phyloP scores from a whole-genome alignment of 768 basidiomycete genomes.

The Lentinus tigrinus region DNA sequence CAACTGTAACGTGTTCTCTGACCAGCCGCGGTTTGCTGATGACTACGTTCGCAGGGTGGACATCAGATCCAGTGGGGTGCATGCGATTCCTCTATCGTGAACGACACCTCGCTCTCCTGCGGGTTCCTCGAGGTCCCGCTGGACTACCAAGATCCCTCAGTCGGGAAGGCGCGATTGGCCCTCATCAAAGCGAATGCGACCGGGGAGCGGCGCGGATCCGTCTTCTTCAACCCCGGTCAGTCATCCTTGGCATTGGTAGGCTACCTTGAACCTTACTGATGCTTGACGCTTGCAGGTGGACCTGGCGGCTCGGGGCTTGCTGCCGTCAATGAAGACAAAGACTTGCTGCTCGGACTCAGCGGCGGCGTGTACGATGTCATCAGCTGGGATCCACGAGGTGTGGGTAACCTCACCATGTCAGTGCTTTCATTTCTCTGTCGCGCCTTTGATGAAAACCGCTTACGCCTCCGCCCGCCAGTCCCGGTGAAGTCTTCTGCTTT shows the following conservation, averaged over 20 bases:
- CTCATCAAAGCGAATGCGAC: background rate
- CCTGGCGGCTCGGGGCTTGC: no score
- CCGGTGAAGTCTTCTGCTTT: conserved; percentile 1
- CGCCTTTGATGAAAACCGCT: no score
- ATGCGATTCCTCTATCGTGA: background rate
- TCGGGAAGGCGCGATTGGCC: background rate
- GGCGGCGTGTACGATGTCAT: no score
- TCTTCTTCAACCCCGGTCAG: conserved; percentile 4
- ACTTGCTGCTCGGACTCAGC: no score
- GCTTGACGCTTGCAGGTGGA: no score
- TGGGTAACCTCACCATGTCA: no score
- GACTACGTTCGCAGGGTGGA: background rate
- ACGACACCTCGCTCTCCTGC: background rate
- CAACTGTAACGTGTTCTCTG: no score
- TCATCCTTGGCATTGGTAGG: background rate
- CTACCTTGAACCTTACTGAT: background rate
- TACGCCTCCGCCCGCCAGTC: no score
- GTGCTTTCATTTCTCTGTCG: no score
- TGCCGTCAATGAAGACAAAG: no score
- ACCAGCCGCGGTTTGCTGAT: no score
- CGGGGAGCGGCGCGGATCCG: background rate
- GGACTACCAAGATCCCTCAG: background rate
- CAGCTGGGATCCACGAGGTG: no score
- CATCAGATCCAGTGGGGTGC: background rate
- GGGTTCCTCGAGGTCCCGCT: conserved; percentile 2